Evolutionary conservation across 1,139 yeast genomes (phyloP), one percentile per base, ranked within the genome.

Genomic region (Zygosaccharomyces sapae): DNA sequence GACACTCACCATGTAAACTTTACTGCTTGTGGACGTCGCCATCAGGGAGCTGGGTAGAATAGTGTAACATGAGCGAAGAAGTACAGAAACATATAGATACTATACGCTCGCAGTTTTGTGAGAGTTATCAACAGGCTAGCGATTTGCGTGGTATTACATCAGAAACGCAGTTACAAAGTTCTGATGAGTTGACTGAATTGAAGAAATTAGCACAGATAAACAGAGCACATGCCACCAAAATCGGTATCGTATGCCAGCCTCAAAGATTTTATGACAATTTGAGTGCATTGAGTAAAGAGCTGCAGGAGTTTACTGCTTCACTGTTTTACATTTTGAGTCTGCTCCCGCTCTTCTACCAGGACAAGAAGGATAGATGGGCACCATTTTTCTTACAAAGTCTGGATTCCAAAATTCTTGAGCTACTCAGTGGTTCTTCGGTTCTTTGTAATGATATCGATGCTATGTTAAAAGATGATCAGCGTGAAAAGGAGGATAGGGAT

Each of bases 211-310:
- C 79, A 30, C 72, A 76, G 48, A 69, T 87, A 38, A 71, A 83
- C n/a, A 80, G 75, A 63, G 92, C 95, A 1, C 90, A 86, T 62
- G 73, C 84, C 1, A 86, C 95, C 2, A 86, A 86, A 63, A 72
- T 85, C 2, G 95, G 95, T 4, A 79, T 87, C 35, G 77, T 87
- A 1, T 83, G 81, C 66, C 79, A 81, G 56, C 86, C 89, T 1
- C 58, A 53, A 6, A 62, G 57, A 33, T 53, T 61, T 20, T 46
- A 47, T 10, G 50, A 49, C 13, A 61, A 61, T 54, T 58, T 68
- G 41, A 71, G 67, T 12, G 79, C 87, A 0, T 83, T 85, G 1
- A 73, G 67, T 53, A 70, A 68, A 25, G 81, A 85, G 33, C 55
- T 82, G 8, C 76, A 73, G 49, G 77, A 77, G 36, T 65, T 78